Evolutionary conservation across 2,329 filamentous ascomycete genomes (phyloP).

Genomic region (Penicillium sclerotiorum): DNA sequence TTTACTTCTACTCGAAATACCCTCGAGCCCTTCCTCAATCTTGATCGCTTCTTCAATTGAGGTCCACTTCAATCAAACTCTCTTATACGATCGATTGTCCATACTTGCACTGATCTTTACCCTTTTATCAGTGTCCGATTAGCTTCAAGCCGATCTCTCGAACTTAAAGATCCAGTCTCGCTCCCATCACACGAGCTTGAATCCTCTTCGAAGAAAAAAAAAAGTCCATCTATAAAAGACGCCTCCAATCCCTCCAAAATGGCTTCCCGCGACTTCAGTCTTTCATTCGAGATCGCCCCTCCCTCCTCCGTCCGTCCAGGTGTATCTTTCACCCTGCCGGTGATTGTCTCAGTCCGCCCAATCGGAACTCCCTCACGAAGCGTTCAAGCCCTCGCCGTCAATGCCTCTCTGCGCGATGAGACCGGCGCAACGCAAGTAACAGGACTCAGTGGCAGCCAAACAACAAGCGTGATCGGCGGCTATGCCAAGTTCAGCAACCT

Average conservation of each 20-base stretch:
- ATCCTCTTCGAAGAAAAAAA: neutral
- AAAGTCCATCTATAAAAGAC: neutral
- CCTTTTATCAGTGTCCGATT: neutral
- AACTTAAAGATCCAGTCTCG: neutral
- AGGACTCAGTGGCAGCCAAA: conserved; percentile 31
- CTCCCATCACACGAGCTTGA: no score
- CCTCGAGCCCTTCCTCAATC: neutral
- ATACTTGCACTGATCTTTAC: neutral
- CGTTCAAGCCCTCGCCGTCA: conserved; percentile 32
- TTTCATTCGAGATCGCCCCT: conserved; percentile 34
- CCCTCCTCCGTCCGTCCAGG: conserved; percentile 30
- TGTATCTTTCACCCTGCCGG: conserved; percentile 33
- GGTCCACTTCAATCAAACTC: neutral
- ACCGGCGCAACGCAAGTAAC: conserved; percentile 20
- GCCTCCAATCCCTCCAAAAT: conserved; percentile 3
- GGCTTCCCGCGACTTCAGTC: conserved; percentile 30
- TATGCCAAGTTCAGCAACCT: conserved; percentile 34
- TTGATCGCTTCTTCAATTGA: neutral
- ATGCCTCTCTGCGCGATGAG: conserved; percentile 32
- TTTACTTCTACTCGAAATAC: neutral
- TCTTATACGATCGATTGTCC: neutral
- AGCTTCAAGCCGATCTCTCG: neutral
- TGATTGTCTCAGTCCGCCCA: conserved; percentile 34
- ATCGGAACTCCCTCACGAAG: conserved; percentile 26
- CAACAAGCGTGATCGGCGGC: conserved; percentile 37